Base-by-base conservation (phyloP, 306 rosid species). In the Sphenostylis stenocarpa region DNA sequence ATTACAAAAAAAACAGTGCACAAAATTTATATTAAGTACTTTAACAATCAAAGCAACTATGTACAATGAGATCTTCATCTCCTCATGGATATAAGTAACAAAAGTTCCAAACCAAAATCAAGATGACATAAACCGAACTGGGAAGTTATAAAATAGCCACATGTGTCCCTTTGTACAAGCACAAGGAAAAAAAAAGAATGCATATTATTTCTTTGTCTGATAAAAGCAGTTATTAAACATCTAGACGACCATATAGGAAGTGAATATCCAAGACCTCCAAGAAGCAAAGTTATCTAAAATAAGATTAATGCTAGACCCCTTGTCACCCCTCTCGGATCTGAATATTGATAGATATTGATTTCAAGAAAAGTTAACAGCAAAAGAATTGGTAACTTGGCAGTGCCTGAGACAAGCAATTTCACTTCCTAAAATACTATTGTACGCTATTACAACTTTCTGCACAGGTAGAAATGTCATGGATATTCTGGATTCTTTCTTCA, bases 1-100 rank as follows among this genome's bases (percentile, higher is more conserved):
- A 64, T 62, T 44, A 75, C 44, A 20, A 74, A 31, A 74, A 31
- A 51, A 82, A 39, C 72, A 61, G 34, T 29, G 52, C 70, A 75
- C 62, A 73, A 76, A 77, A 47, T 43, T 29, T 72, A 55, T 7
- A 49, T 51, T 2, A 31, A 53, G 66, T 77, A 81, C 44, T 36
- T 80, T 36, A 33, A 43, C 17, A 60, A 12, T 48, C 72, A 29
- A 41, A 76, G 14, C 70, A 55, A 70, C 65, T 55, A 33, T 55
- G 67, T 33, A 53, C 33, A 12, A 81, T 53, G 43, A 67, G 70
- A 73, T 55, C 71, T 62, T 67, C 75, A 67, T 55, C 71, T 52
- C 61, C 75, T 48, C 33, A 61, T 38, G 48, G 66, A 81, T 20
- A 56, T 65, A 31, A 33, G 55, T 43, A 77, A 62, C 76, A 74